Conservation (phyloP, 2,329 filamentous ascomycete species). For the Dryadomyces quercus-mongolicae region DNA sequence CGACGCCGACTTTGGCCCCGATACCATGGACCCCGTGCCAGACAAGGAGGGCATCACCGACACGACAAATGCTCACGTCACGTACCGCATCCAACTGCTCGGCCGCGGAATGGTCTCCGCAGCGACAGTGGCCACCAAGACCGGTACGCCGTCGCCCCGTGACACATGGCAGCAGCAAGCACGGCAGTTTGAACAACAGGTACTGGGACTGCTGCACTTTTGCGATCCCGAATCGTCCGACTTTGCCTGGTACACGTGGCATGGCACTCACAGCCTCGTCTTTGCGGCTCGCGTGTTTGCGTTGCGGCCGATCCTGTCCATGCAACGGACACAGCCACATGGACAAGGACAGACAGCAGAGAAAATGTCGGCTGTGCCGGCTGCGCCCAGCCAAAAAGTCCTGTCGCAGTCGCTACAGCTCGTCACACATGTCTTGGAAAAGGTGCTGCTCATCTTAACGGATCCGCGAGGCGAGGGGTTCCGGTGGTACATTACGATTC, state of each 20-base stretch:
- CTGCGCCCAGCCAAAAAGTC: background rate
- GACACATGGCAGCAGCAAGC: background rate
- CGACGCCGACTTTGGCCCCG: conserved; percentile 12
- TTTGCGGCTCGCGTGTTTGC: background rate
- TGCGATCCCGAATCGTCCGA: conserved; percentile 17
- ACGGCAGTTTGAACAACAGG: conserved; percentile 7
- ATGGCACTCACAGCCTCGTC: conserved; percentile 14
- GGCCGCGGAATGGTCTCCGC: conserved; percentile 12
- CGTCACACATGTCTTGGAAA: conserved; percentile 12
- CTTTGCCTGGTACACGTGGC: conserved; percentile 19
- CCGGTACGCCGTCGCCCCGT: background rate
- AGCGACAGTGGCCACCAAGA: background rate
- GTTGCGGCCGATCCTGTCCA: background rate
- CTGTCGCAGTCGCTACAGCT: background rate
- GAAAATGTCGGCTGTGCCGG: background rate
- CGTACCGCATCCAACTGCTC: conserved; percentile 14
- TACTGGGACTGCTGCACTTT: background rate
- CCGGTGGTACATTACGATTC: conserved; percentile 17
- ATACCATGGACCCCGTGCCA: conserved; percentile 6
- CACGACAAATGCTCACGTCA: conserved; percentile 18
- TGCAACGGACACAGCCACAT: background rate
- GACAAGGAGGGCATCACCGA: conserved; percentile 16
- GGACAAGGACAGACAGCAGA: background rate
- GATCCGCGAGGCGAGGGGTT: conserved; percentile 19
- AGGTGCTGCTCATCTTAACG: conserved; percentile 16